A percentile compares a stretch with the other conserved stretches of the same genome.
Conservation (phyloP, 2,329 filamentous ascomycete species). For the Phyllosticta capitalensis region DNA sequence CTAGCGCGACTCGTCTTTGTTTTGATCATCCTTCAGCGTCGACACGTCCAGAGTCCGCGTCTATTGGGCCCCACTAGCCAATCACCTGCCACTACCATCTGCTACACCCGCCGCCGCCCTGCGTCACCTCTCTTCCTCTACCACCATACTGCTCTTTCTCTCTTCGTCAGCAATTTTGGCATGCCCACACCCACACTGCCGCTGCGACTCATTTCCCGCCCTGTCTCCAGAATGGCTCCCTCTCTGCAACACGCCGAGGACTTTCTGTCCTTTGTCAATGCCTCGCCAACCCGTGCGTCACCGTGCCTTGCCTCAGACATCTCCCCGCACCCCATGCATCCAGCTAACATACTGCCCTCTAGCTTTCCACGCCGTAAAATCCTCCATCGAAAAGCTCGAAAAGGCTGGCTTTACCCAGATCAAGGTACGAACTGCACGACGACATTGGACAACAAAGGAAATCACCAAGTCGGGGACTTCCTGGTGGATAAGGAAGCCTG, state of each 20-base stretch:
- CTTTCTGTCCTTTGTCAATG: constrained; percentile 89
- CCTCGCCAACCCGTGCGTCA: constrained; percentile 71
- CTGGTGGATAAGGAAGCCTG: too few species aligned
- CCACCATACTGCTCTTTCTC: constrained; percentile 7
- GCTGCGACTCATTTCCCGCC: constrained; percentile 12
- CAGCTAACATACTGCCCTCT: constrained; percentile 2
- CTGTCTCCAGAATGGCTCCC: constrained; percentile 23
- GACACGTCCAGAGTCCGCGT: neutral
- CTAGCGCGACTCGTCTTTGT: neutral
- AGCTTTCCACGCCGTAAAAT: constrained; percentile 92
- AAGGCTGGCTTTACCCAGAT: constrained; percentile 81
- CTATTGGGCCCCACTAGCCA: neutral
- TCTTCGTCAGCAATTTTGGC: neutral
- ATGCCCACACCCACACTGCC: constrained; percentile 9
- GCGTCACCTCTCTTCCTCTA: constrained; percentile 16
- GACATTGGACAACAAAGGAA: too few species aligned
- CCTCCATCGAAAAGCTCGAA: constrained; percentile 64
- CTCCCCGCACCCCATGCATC: constrained; percentile 1
- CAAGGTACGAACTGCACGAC: constrained; percentile 46
- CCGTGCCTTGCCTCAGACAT: constrained; percentile 3
- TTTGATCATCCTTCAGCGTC: neutral
- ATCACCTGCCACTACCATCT: neutral
- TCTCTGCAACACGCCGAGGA: constrained; percentile 53
- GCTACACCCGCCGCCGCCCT: constrained; percentile 8
- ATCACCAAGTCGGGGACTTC: too few species aligned